Evolutionary conservation across 768 basidiomycete species (phyloP).

Genomic region (Suillus americanus): DNA sequence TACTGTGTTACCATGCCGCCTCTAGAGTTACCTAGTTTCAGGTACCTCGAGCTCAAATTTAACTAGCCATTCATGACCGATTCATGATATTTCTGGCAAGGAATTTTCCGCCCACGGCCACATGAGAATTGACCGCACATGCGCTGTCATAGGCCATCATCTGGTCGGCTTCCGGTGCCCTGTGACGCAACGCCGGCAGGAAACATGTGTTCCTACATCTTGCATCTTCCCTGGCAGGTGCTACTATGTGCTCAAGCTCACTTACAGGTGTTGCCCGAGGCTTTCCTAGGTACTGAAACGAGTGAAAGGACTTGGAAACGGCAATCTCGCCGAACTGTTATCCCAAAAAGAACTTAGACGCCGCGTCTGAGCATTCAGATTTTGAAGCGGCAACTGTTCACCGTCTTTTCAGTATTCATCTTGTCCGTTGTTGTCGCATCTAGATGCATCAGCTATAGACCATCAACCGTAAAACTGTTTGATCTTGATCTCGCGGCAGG

Average conservation of each 20-base stretch:
- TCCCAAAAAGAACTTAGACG: neutral
- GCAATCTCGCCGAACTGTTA: neutral
- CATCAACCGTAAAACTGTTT: neutral
- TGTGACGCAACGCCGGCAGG: slow-evolving; percentile 9
- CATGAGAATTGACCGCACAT: neutral
- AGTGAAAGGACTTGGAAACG: no score
- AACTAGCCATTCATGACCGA: neutral
- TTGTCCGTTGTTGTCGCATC: no score
- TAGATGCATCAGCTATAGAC: neutral
- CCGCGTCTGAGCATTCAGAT: no score
- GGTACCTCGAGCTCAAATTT: neutral
- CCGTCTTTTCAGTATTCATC: neutral
- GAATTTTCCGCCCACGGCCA: slow-evolving; percentile 6
- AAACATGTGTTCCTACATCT: neutral
- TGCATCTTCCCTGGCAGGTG: neutral
- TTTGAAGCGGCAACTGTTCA: neutral
- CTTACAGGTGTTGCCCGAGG: neutral
- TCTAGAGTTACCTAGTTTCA: neutral
- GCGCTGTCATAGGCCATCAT: neutral
- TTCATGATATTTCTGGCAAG: neutral
- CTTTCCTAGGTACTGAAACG: neutral
- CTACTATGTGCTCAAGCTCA: neutral
- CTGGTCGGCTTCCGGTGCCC: slow-evolving; percentile 3
- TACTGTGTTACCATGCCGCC: neutral
- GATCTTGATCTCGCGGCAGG: neutral